Evolutionary conservation across 495 filamentous ascomycete species (phyloP).

Genomic region (Penicillium fimorum): DNA sequence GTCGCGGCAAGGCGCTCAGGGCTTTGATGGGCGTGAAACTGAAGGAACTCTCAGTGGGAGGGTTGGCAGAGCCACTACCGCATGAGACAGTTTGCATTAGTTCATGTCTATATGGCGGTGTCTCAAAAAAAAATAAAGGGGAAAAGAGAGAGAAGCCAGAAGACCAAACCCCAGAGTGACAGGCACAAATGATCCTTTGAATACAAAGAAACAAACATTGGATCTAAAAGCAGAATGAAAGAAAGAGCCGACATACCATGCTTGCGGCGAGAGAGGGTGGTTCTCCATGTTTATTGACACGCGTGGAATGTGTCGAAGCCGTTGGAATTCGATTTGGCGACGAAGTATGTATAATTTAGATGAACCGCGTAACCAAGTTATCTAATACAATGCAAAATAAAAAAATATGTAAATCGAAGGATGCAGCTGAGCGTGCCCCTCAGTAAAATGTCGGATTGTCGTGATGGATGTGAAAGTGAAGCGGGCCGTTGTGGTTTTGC

Average conservation of each 20-base stretch:
- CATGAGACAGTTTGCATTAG: constrained; percentile 16
- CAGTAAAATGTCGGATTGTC: constrained; percentile 1
- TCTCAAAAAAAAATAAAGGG: constrained; percentile 8
- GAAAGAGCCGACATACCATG: constrained; percentile 19
- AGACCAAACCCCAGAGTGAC: neutral
- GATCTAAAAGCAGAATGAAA: neutral
- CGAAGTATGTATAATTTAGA: neutral
- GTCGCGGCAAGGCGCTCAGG: constrained; percentile 37
- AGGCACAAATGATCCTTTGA: neutral
- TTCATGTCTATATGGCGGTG: neutral
- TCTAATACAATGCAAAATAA: neutral
- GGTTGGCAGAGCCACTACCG: constrained; percentile 16
- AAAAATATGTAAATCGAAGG: neutral
- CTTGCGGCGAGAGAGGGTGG: constrained; percentile 21
- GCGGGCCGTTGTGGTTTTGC: constrained; percentile 7
- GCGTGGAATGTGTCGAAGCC: constrained; percentile 33
- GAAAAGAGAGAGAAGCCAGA: neutral
- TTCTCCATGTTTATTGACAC: constrained; percentile 29
- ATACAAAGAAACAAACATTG: neutral
- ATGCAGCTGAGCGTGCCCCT: neutral
- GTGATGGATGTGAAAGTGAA: constrained; percentile 7
- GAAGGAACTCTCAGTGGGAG: constrained; percentile 28
- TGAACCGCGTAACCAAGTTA: neutral
- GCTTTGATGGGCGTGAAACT: constrained; percentile 41
- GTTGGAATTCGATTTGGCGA: constrained; percentile 8